Evolutionary conservation across 2,329 filamentous ascomycete species (phyloP).

Genomic region (Hypomyces rosellus): DNA sequence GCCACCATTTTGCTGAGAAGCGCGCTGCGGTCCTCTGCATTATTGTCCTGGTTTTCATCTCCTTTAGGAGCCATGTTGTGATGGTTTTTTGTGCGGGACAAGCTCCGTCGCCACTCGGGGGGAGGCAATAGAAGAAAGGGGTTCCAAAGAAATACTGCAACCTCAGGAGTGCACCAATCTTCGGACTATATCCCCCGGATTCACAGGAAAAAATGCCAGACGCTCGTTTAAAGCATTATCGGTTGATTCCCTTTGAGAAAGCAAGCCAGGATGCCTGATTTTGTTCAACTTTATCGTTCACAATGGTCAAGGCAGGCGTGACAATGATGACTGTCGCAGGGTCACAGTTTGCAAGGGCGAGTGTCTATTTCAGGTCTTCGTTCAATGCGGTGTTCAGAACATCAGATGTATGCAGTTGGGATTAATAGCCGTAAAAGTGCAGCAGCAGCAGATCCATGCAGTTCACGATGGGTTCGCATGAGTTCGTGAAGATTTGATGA

Average conservation of each 20-base stretch:
- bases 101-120: neutral
- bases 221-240: neutral
- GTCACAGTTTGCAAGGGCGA: neutral
- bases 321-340: neutral
- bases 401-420: too few species aligned
- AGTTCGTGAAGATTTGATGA: constrained; percentile 2
- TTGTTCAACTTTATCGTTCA: neutral
- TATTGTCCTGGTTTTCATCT: constrained; percentile 15
- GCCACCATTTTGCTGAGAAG: constrained; percentile 25
- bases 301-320: neutral
- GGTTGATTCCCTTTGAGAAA: neutral
- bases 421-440: too few species aligned
- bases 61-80: constrained; percentile 21
- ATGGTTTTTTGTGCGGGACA: too few species aligned
- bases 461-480: neutral
- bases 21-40: constrained; percentile 19
- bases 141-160: neutral
- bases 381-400: too few species aligned
- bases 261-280: neutral
- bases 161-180: neutral
- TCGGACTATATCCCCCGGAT: neutral
- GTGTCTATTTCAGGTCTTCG: neutral
- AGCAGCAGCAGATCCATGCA: too few species aligned
- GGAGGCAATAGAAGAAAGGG: neutral
- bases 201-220: neutral